Percentiles rank a stretch among this genome's conserved stretches.
Conservation (phyloP, 2,329 filamentous ascomycete species). For the Phialophora tarda region DNA sequence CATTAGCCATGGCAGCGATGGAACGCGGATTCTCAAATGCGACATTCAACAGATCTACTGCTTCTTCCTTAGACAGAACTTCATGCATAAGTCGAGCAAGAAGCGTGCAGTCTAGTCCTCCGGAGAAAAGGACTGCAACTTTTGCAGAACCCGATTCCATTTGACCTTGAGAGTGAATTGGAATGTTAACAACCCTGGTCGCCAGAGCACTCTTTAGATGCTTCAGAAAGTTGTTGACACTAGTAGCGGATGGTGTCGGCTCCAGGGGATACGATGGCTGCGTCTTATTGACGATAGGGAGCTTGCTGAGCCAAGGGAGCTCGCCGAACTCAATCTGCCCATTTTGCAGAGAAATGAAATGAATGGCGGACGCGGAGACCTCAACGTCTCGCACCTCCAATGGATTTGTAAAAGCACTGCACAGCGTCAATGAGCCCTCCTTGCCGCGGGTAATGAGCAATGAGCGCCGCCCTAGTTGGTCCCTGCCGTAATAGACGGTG, state of each 20-base stretch:
- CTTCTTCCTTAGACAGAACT: conserved; percentile 69
- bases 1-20: conserved; percentile 57
- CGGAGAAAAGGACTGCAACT: conserved; percentile 87
- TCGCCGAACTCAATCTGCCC: conserved; percentile 16
- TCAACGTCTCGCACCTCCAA: conserved; percentile 56
- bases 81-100: conserved; percentile 82
- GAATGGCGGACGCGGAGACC: conserved; percentile 83
- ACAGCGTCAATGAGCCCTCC: conserved; percentile 62
- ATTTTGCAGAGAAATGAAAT: conserved; percentile 57
- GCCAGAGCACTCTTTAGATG: conserved; percentile 34
- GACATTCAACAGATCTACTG: conserved; percentile 89
- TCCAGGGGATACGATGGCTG: neutral
- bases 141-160: conserved; percentile 43
- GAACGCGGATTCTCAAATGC: conserved; percentile 92
- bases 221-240: conserved; percentile 21
- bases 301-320: conserved; percentile 21
- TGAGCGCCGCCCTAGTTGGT: conserved; percentile 85
- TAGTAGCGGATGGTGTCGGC: conserved; percentile 20
- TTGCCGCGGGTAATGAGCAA: conserved; percentile 58
- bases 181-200: conserved; percentile 35
- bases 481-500: conserved; percentile 79
- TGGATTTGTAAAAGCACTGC: conserved; percentile 75
- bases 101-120: conserved; percentile 89
- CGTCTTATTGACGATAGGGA: conserved; percentile 22
- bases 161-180: conserved; percentile 27